phyloP scores from a whole-genome alignment of 1,284 basidiomycete genomes.

The Ganoderma lingzhi region DNA sequence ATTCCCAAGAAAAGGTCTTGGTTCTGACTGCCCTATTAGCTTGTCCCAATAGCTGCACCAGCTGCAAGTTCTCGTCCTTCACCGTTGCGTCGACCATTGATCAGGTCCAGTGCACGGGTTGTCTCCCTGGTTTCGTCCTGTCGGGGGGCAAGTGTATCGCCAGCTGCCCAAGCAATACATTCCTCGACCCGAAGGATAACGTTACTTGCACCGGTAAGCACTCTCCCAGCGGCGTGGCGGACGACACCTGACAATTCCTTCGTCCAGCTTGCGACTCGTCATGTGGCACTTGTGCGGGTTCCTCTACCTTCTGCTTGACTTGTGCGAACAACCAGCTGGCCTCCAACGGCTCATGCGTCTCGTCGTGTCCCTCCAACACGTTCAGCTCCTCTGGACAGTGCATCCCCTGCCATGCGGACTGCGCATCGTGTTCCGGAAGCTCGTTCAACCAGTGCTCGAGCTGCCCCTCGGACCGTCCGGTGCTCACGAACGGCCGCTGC shows the following conservation, averaged over 20 bases:
- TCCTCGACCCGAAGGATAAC: conserved; percentile 74
- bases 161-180: conserved; percentile 75
- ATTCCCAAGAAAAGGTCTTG: not conserved
- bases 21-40: conserved; percentile 47
- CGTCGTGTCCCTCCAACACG: conserved; percentile 74
- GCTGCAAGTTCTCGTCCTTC: conserved; percentile 78
- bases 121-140: conserved; percentile 78
- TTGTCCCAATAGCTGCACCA: conserved; percentile 81
- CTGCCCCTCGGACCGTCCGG: conserved; percentile 72
- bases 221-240: not conserved
- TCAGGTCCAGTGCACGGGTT: conserved; percentile 76
- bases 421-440: conserved; percentile 75
- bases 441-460: conserved; percentile 80
- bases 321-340: conserved; percentile 72
- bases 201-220: conserved; percentile 67
- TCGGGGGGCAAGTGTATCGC: conserved; percentile 71
- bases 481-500: conserved; percentile 76
- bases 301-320: conserved; percentile 73
- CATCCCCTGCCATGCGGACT: conserved; percentile 81
- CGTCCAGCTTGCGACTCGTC: conserved; percentile 74
- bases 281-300: conserved; percentile 74
- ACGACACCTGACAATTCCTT: conserved; percentile 18
- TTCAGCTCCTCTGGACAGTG: conserved; percentile 74
- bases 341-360: conserved; percentile 74
- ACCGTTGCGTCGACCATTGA: conserved; percentile 68